Percentiles rank a stretch among this genome's conserved stretches.
Evolutionary conservation across 352 stramenopile species (phyloP).

Genomic region (Phytophthora rubi): DNA sequence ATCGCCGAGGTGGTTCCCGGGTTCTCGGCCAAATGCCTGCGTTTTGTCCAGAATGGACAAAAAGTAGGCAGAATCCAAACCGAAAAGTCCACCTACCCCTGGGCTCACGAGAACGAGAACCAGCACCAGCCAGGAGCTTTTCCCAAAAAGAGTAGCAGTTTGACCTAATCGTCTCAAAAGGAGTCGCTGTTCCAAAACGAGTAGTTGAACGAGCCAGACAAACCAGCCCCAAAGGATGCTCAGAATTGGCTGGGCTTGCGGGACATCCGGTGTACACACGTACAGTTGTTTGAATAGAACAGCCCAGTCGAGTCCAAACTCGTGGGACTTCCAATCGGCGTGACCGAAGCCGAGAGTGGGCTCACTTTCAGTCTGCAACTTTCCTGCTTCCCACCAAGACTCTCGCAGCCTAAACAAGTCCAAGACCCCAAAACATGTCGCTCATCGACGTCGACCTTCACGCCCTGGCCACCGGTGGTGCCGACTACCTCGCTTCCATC

Average conservation of each 20-base stretch:
- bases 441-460: slow-evolving; percentile 17
- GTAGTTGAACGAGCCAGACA: too few relatives aligned
- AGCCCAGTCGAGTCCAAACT: neutral
- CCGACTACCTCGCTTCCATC: slow-evolving; percentile 15
- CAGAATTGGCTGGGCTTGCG: neutral
- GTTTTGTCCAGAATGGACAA: too few relatives aligned
- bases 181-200: too few relatives aligned
- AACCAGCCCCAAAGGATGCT: neutral
- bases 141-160: too few relatives aligned
- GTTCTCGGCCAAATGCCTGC: too few relatives aligned
- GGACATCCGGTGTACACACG: neutral
- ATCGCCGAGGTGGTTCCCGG: too few relatives aligned
- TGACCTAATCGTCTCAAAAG: too few relatives aligned
- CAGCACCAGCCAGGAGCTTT: too few relatives aligned
- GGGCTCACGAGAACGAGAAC: too few relatives aligned
- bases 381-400: slow-evolving; percentile 9
- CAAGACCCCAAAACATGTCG: slow-evolving; percentile 6
- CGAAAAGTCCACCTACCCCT: too few relatives aligned
- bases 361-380: neutral
- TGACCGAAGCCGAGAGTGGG: too few relatives aligned
- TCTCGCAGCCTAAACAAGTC: slow-evolving; percentile 4
- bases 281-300: slow-evolving; percentile 1
- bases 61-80: too few relatives aligned
- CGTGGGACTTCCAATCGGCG: neutral
- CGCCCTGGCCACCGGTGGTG: slow-evolving; percentile 6